phyloP scores from a whole-genome alignment of 108 stramenopile genomes.

The Fragilaria radians region DNA sequence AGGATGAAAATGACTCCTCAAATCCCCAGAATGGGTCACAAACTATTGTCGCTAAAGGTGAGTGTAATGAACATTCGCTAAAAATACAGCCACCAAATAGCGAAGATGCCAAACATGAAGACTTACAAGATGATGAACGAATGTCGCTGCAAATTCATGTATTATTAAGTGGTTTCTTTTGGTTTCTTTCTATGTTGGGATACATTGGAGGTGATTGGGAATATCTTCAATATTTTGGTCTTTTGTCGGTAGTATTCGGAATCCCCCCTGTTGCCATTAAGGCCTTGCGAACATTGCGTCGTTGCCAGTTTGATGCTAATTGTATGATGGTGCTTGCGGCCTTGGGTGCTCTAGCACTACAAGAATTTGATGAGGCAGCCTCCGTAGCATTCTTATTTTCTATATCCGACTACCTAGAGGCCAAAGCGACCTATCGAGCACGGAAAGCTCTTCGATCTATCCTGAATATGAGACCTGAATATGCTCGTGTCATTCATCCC shows the following conservation, averaged over 20 bases:
- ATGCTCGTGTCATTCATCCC: conserved; percentile 62
- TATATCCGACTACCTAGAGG: conserved; percentile 77
- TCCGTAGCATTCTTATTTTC: conserved; percentile 81
- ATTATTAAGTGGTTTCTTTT: conserved; percentile 68
- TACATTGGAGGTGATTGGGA: conserved; percentile 29
- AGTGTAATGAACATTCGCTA: too few relatives aligned
- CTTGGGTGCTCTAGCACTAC: conserved; percentile 65
- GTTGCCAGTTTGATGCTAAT: conserved; percentile 78
- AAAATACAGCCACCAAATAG: too few relatives aligned
- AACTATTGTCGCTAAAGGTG: too few relatives aligned
- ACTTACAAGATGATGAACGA: too few relatives aligned
- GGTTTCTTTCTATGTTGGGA: conserved; percentile 58
- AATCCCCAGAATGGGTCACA: too few relatives aligned
- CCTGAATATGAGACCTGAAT: conserved; percentile 67
- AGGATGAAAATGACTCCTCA: too few relatives aligned
- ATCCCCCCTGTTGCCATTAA: conserved; percentile 70
- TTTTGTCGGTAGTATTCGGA: conserved; percentile 66
- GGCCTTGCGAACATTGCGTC: conserved; percentile 59
- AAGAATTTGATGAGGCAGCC: conserved; percentile 82
- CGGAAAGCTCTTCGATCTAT: conserved; percentile 66
- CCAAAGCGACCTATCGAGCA: conserved; percentile 59
- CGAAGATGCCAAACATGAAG: too few relatives aligned
- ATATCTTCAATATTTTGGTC: conserved; percentile 61
- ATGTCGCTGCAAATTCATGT: too few relatives aligned
- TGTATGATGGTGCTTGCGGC: conserved; percentile 90